A percentile compares a stretch with the other conserved stretches of the same genome.
Evolutionary conservation across 1,284 basidiomycete genomes (phyloP).

Genomic region (Cronartium ribicola): DNA sequence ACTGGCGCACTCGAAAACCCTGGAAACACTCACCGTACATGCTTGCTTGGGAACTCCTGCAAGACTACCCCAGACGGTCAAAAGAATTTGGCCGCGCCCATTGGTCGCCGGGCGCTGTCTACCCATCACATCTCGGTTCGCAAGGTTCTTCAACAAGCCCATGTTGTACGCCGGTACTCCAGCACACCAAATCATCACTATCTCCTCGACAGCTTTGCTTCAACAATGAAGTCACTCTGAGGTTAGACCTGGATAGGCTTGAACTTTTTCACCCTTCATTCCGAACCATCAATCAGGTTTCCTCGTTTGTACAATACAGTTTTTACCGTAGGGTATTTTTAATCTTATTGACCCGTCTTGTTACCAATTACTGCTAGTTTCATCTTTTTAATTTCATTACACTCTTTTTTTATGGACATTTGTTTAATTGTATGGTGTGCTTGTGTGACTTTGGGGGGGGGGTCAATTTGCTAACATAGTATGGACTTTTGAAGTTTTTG

Average conservation of each 20-base stretch:
- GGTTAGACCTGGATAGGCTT: background rate
- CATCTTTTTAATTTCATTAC: no score
- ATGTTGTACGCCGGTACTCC: background rate
- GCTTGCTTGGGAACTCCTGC: constrained; percentile 31
- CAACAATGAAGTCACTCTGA: background rate
- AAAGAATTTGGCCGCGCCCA: constrained; percentile 12
- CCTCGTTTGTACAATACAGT: no score
- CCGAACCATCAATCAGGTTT: no score
- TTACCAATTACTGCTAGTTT: no score
- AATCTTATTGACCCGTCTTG: no score
- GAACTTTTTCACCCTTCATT: no score
- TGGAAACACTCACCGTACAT: constrained; percentile 32
- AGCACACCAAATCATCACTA: background rate
- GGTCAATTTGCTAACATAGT: no score
- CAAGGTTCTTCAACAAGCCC: background rate
- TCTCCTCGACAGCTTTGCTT: background rate
- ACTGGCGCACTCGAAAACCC: constrained; percentile 29
- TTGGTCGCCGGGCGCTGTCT: constrained; percentile 16
- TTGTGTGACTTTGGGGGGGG: no score
- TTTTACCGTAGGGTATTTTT: no score
- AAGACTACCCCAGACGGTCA: constrained; percentile 25
- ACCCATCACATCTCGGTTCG: background rate
- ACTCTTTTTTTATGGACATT: no score
- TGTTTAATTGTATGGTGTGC: no score
- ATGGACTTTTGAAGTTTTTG: no score